Evolutionary conservation across 2,329 filamentous ascomycete genomes (phyloP).

Genomic region (Nemania sp.): DNA sequence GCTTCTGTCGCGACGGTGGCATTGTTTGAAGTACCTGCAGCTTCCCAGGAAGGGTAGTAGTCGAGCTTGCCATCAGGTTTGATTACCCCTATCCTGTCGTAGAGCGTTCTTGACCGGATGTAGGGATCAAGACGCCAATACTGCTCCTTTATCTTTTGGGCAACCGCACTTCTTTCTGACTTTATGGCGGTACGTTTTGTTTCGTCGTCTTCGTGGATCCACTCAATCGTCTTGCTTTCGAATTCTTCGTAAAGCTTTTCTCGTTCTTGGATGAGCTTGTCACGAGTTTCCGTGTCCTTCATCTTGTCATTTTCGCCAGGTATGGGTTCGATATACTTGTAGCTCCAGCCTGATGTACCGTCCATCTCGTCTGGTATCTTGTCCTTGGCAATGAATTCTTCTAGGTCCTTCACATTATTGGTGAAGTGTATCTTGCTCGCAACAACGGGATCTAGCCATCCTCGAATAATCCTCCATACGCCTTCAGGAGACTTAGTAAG

Average conservation of each 20-base stretch:
- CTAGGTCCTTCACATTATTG: conserved; percentile 76
- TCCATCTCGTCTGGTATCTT: conserved; percentile 83
- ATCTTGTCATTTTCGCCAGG: conserved; percentile 76
- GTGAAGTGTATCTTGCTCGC: conserved; percentile 94
- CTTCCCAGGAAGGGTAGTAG: conserved; percentile 60
- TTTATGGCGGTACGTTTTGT: conserved; percentile 53
- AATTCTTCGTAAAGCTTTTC: conserved; percentile 70
- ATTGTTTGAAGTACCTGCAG: conserved; percentile 28
- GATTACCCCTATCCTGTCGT: conserved; percentile 80
- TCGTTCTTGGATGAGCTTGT: conserved; percentile 66
- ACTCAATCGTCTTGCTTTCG: conserved; percentile 73
- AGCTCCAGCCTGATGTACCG: conserved; percentile 82
- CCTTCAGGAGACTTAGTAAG: conserved; percentile 52
- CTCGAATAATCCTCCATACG: conserved; percentile 94
- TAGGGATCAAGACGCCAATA: conserved; percentile 94
- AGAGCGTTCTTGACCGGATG: conserved; percentile 77
- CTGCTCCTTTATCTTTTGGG: conserved; percentile 66
- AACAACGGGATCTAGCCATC: conserved; percentile 96
- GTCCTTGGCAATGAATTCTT: conserved; percentile 70
- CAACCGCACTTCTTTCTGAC: conserved; percentile 62
- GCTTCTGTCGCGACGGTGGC: conserved; percentile 29
- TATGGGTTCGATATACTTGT: conserved; percentile 77
- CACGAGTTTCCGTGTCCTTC: conserved; percentile 65
- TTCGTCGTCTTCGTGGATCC: conserved; percentile 63
- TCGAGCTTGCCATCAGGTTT: conserved; percentile 67